Base-by-base conservation (phyloP, 352 stramenopile genomes). In the Blastocystis hominis region DNA sequence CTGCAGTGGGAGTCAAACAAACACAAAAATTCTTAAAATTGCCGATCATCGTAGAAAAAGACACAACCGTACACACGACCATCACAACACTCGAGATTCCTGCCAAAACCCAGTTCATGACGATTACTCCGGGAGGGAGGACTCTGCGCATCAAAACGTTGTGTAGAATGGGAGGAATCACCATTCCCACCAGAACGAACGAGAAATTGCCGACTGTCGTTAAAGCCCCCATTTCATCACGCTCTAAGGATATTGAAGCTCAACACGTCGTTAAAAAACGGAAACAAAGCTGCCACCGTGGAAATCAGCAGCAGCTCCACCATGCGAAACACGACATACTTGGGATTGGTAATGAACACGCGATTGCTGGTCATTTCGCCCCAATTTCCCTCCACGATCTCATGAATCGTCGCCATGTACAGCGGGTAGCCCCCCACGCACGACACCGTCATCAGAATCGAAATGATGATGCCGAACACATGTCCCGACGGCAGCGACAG, bases 181-280 rank as follows among this genome's bases (percentile, higher is more conserved):
- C 56, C 2, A 42, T 30, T 24, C 46, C 76, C 46, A 76, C 76
- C 3, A 86, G 76, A 17, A 86, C 63, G 20, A 54, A 86, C 3
- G 76, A 86, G 44, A 47, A 86, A 69, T 86, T 86, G 46, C 75
- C 55, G 75, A 75, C 3, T 86, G 36, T n/a, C 38, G 46, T 56
- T 75, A 75, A 86, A 36, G 4, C 30, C 20, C 66, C 44, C 66
- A n/a, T 34, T 59, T 17, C 7, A 53, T 20, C 10, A 4, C 0
- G 2, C 50, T 20, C 47, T n/a, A 79, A 79, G 69, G 69, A 79
- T 79, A 79, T 79, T 66, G 40, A 79, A 79, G 56, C 69, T 38
- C 15, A 79, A 13, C 50, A 79, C 46, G 56, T 20, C 47, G 20
- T 15, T 44, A 40, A 79, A 79, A 2, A 38, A 79, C 9, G 69